Evolutionary conservation across 495 filamentous ascomycete genomes (phyloP).

Genomic region (Lichenothelia convexa): DNA sequence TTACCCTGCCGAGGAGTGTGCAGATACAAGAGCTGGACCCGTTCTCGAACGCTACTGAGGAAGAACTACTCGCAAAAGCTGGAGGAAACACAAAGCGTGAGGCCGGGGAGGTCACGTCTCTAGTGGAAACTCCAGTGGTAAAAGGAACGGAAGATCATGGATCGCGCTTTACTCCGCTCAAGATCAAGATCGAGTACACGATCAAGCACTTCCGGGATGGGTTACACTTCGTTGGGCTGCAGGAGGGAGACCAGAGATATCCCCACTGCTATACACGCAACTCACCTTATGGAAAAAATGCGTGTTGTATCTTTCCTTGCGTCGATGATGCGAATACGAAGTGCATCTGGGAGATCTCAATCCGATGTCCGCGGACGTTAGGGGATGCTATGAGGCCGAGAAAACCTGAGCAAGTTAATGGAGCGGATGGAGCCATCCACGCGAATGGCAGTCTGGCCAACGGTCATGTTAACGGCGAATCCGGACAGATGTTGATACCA

Average conservation of each 20-base stretch:
- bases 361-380: constrained; percentile 67
- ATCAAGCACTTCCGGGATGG: constrained; percentile 63
- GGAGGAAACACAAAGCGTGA: constrained; percentile 9
- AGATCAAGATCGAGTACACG: constrained; percentile 51
- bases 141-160: constrained; percentile 14
- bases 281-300: constrained; percentile 52
- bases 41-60: constrained; percentile 33
- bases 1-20: constrained; percentile 46
- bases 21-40: constrained; percentile 46
- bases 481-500: too few relatives aligned
- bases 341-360: constrained; percentile 71
- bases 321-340: constrained; percentile 64
- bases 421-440: constrained; percentile 1
- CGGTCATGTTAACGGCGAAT: background rate
- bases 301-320: constrained; percentile 78
- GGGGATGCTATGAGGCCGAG: constrained; percentile 52
- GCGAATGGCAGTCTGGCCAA: background rate
- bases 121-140: constrained; percentile 13
- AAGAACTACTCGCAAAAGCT: constrained; percentile 14
- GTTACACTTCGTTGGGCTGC: constrained; percentile 73
- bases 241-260: constrained; percentile 58
- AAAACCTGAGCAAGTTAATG: constrained; percentile 4
- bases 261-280: constrained; percentile 85
- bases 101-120: background rate
- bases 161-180: constrained; percentile 37